A percentile compares a stretch with the other conserved stretches of the same genome.
Evolutionary conservation across 108 stramenopile species (phyloP).

Genomic region (Chaetoceros tenuissimus): DNA sequence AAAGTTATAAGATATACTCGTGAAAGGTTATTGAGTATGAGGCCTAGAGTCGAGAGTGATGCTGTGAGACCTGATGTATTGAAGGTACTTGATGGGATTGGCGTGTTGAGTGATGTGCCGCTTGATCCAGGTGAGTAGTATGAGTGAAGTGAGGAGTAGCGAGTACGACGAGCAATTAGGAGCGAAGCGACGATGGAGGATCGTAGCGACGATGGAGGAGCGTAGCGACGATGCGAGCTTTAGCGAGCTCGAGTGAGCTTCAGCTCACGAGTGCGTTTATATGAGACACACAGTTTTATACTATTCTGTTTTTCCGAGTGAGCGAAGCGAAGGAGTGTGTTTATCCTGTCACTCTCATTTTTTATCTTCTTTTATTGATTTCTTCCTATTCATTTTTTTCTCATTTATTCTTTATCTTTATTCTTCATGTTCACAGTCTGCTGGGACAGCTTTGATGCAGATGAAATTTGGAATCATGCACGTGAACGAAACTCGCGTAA

Average conservation of each 20-base stretch:
- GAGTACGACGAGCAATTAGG: too few species aligned
- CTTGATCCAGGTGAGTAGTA: constrained; percentile 69
- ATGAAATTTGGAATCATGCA: constrained; percentile 63
- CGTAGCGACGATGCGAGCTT: too few species aligned
- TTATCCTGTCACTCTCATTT: too few species aligned
- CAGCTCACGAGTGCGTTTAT: too few species aligned
- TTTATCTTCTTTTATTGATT: constrained; percentile 5
- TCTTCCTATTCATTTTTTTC: constrained; percentile 1
- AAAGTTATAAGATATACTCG: constrained; percentile 65
- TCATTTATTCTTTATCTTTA: constrained; percentile 1
- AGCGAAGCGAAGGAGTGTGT: too few species aligned
- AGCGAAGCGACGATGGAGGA: too few species aligned
- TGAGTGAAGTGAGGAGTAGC: too few species aligned
- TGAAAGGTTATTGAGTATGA: constrained; percentile 63
- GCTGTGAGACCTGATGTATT: constrained; percentile 23
- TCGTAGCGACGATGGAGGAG: too few species aligned
- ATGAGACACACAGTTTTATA: too few species aligned
- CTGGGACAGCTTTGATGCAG: constrained; percentile 76
- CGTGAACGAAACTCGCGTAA: constrained; percentile 25
- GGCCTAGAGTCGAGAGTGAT: constrained; percentile 30
- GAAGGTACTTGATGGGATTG: constrained; percentile 40
- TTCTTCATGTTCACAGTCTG: constrained; percentile 34
- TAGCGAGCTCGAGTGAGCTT: too few species aligned
- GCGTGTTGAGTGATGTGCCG: constrained; percentile 34
- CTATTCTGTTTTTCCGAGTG: too few species aligned